Evolutionary conservation across 495 filamentous ascomycete species (phyloP).

Genomic region (Mytilinidion resinicola): DNA sequence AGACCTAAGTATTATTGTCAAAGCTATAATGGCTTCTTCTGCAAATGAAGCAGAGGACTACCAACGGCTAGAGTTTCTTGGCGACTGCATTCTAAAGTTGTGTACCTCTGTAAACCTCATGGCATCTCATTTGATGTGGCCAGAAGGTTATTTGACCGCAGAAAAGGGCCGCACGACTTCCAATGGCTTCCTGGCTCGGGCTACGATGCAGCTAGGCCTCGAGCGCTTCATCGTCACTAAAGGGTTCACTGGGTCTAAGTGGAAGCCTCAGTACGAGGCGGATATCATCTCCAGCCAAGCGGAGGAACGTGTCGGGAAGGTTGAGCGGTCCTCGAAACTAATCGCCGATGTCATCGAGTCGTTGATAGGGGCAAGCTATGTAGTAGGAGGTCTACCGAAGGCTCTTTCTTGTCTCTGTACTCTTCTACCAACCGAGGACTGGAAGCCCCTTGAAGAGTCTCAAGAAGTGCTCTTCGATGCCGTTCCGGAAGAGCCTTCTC

Average conservation of each 20-base stretch:
- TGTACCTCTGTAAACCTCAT: slow-evolving; percentile 61
- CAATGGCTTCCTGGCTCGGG: slow-evolving; percentile 61
- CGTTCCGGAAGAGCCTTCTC: background rate
- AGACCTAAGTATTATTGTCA: slow-evolving; percentile 54
- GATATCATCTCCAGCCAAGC: slow-evolving; percentile 35
- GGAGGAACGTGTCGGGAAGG: slow-evolving; percentile 3
- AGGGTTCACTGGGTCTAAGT: slow-evolving; percentile 61
- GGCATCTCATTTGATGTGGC: slow-evolving; percentile 60
- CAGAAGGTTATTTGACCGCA: slow-evolving; percentile 69
- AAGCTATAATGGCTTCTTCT: slow-evolving; percentile 63
- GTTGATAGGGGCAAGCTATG: slow-evolving; percentile 69
- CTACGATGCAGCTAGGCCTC: slow-evolving; percentile 57
- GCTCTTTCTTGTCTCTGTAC: slow-evolving; percentile 57
- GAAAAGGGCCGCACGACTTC: slow-evolving; percentile 64
- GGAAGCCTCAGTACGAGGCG: slow-evolving; percentile 59
- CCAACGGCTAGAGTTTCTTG: slow-evolving; percentile 82
- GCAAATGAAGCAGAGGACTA: slow-evolving; percentile 63
- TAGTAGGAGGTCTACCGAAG: slow-evolving; percentile 61
- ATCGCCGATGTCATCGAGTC: slow-evolving; percentile 88
- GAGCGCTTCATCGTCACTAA: slow-evolving; percentile 69
- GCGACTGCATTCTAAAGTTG: slow-evolving; percentile 80
- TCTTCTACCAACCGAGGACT: slow-evolving; percentile 51
- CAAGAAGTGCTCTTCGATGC: slow-evolving; percentile 4
- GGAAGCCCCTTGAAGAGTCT: slow-evolving; percentile 16
- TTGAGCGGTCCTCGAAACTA: slow-evolving; percentile 61